Percentiles rank a stretch among this genome's conserved stretches.
phyloP scores from a whole-genome alignment of 768 basidiomycete species.

The Trametes gibbosa region DNA sequence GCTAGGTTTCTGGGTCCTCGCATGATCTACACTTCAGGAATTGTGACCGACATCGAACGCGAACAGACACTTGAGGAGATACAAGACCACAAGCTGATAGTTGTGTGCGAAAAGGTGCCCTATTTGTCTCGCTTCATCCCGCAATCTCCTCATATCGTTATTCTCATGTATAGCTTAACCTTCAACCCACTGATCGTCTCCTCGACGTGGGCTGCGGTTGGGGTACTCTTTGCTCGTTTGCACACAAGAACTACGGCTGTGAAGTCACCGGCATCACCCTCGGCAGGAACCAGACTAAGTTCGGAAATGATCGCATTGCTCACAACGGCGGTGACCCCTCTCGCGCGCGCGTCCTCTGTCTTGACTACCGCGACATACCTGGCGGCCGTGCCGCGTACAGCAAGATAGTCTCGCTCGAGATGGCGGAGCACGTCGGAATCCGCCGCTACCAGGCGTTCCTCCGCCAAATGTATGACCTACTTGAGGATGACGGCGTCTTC shows the following conservation, averaged over 20 bases:
- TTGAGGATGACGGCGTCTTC: conserved; percentile 92
- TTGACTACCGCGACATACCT: conserved; percentile 91
- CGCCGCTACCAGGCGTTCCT: conserved; percentile 89
- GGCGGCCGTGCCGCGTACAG: conserved; percentile 71
- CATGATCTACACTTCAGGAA: conserved; percentile 97
- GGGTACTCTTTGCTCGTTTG: conserved; percentile 94
- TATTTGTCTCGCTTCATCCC: neutral
- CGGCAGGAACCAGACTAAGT: conserved; percentile 84
- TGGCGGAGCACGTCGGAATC: conserved; percentile 99
- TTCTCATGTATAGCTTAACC: conserved; percentile 50
- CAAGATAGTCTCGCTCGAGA: conserved; percentile 96
- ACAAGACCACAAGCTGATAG: conserved; percentile 95
- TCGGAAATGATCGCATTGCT: conserved; percentile 85
- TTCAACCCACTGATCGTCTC: conserved; percentile 81
- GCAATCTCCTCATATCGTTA: too few relatives aligned
- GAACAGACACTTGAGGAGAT: conserved; percentile 88
- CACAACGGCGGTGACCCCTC: conserved; percentile 58
- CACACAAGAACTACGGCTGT: conserved; percentile 93
- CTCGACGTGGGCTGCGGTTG: conserved; percentile 93
- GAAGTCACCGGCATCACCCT: conserved; percentile 97
- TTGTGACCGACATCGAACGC: conserved; percentile 66
- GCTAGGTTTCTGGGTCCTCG: conserved; percentile 77
- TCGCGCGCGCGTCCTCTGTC: conserved; percentile 87
- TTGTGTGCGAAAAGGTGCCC: conserved; percentile 82
- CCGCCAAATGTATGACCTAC: conserved; percentile 85